Evolutionary conservation across 2,329 filamentous ascomycete genomes (phyloP).

Genomic region (Pyrenochaeta sp.): DNA sequence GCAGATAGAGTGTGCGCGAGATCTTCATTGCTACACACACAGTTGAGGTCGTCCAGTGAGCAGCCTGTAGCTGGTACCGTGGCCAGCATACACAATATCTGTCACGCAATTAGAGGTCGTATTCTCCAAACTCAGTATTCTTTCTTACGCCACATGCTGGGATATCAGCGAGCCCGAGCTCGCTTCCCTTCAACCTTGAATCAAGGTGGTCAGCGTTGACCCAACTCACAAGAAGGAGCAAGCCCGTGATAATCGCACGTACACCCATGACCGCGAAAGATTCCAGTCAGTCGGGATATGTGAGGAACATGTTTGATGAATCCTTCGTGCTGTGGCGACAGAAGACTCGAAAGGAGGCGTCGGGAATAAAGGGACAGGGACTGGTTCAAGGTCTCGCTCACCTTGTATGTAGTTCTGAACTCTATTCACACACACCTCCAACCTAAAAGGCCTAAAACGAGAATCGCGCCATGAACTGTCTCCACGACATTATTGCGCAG

Average conservation of each 20-base stretch:
- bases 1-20: slow-evolving; percentile 17
- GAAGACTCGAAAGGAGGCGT: no score
- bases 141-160: slow-evolving; percentile 20
- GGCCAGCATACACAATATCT: slow-evolving; percentile 19
- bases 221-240: slow-evolving; percentile 8
- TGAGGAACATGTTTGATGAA: slow-evolving; percentile 3
- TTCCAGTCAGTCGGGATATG: background rate
- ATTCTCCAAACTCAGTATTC: background rate
- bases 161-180: slow-evolving; percentile 14
- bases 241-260: slow-evolving; percentile 6
- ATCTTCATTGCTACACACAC: slow-evolving; percentile 19
- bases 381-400: no score
- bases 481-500: no score
- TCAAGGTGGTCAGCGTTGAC: background rate
- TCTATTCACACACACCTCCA: no score
- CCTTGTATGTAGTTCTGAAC: no score
- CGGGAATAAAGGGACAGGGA: no score
- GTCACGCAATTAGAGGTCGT: background rate
- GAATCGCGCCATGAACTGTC: no score
- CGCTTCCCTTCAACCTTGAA: slow-evolving; percentile 1
- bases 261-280: slow-evolving; percentile 8
- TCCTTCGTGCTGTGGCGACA: no score
- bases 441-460: no score
- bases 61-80: slow-evolving; percentile 22
- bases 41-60: slow-evolving; percentile 17